Conservation (phyloP, 2,329 filamentous ascomycete species). For the Xylariomycetidae sp. region DNA sequence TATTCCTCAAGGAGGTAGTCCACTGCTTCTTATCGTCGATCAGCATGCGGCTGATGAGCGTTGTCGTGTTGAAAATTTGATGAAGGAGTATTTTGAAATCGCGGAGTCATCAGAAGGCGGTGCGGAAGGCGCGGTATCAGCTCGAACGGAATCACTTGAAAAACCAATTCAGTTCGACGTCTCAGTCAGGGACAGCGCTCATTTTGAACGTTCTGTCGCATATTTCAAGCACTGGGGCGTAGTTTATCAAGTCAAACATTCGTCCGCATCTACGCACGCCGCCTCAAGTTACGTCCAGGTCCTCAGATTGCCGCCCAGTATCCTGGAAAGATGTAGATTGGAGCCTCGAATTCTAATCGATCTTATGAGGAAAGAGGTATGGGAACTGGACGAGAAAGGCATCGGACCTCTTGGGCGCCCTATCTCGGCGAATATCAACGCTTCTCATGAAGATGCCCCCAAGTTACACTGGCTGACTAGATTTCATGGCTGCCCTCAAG, state of each 20-base stretch:
- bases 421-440: too few species aligned
- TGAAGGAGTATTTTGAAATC: slow-evolving; percentile 46
- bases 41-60: slow-evolving; percentile 95
- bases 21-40: slow-evolving; percentile 70
- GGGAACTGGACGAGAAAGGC: slow-evolving; percentile 53
- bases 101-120: neutral
- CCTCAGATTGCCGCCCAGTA: slow-evolving; percentile 60
- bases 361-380: slow-evolving; percentile 70
- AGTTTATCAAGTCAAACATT: slow-evolving; percentile 41
- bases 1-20: too few species aligned
- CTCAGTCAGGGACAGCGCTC: slow-evolving; percentile 50
- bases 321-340: slow-evolving; percentile 68
- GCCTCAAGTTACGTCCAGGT: too few species aligned
- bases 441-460: slow-evolving; percentile 1
- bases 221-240: slow-evolving; percentile 75
- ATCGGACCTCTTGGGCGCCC: too few species aligned
- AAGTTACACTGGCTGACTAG: slow-evolving; percentile 50
- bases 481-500: slow-evolving; percentile 67
- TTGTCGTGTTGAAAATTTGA: slow-evolving; percentile 70
- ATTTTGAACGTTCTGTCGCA: slow-evolving; percentile 49
- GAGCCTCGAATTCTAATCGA: slow-evolving; percentile 70
- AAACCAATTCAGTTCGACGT: slow-evolving; percentile 63
- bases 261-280: too few species aligned
- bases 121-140: slow-evolving; percentile 8
- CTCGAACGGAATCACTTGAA: slow-evolving; percentile 34